These are phyloP conservation scores for Colletotrichum camelliae DNA, from an alignment of 2,329 filamentous ascomycete genomes.

Conservation along the genomic window DNA sequence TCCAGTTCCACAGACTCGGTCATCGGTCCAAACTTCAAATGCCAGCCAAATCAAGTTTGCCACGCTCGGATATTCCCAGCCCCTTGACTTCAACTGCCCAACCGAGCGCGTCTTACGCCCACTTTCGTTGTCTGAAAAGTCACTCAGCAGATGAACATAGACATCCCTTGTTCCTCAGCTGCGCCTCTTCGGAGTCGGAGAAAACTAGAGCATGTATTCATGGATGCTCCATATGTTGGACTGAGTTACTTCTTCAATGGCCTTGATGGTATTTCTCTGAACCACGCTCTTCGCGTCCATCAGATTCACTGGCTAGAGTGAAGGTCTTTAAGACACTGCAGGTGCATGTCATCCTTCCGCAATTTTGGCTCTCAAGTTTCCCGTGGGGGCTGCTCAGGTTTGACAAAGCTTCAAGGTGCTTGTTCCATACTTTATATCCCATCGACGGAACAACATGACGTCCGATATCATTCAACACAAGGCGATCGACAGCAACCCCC, in stretches of 20 bases:
- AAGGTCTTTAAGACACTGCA: neutral
- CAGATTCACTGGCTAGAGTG: neutral
- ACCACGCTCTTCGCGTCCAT: neutral
- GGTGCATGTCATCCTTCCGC: neutral
- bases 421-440: neutral
- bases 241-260: neutral
- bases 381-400: accelerated
- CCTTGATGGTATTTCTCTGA: neutral
- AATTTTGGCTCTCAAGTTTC: accelerated
- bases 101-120: accelerated
- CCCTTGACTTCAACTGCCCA: too few relatives aligned
- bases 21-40: too few relatives aligned
- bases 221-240: accelerated
- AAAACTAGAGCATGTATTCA: neutral
- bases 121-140: too few relatives aligned
- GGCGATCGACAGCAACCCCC: neutral
- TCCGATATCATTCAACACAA: neutral
- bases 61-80: too few relatives aligned
- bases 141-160: too few relatives aligned
- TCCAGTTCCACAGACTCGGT: too few relatives aligned
- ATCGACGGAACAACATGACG: neutral
- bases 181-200: too few relatives aligned
- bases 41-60: too few relatives aligned
- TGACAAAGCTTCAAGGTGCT: neutral
- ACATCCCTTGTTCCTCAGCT: too few relatives aligned